phyloP scores from a whole-genome alignment of 225 moss, liverwort and hornwort genomes.

The Sphagnum tenellum region DNA sequence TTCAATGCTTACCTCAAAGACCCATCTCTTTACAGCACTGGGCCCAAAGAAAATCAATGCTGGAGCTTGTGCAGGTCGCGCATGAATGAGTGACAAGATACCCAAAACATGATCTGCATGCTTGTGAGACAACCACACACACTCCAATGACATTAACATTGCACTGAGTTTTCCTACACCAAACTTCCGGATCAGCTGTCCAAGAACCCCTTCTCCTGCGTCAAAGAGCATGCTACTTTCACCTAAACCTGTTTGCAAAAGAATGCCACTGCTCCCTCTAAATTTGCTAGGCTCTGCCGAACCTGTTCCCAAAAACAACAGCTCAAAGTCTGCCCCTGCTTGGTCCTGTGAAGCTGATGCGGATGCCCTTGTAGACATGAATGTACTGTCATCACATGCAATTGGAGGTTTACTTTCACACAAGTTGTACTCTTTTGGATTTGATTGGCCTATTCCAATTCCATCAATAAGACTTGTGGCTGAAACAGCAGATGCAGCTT shows the following conservation, averaged over 20 bases:
- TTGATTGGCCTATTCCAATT: not conserved
- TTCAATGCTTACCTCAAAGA: constrained; percentile 17
- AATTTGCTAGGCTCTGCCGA: constrained; percentile 59
- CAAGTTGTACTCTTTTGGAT: not conserved
- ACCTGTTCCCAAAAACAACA: constrained; percentile 49
- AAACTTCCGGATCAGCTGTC: constrained; percentile 41
- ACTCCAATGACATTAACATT: constrained; percentile 28
- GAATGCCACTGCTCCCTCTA: constrained; percentile 56
- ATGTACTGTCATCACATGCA: not conserved
- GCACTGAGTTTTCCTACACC: constrained; percentile 14
- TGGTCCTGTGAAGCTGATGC: not conserved
- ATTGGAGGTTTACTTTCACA: not conserved
- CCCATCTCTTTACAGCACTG: constrained; percentile 29
- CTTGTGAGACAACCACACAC: constrained; percentile 57
- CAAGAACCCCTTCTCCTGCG: constrained; percentile 45
- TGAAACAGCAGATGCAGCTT: not conserved
- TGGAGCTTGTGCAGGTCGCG: constrained; percentile 10
- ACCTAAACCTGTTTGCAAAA: constrained; percentile 30
- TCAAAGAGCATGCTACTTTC: constrained; percentile 37
- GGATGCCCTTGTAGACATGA: not conserved
- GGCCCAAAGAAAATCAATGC: constrained; percentile 34
- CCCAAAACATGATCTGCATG: constrained; percentile 56
- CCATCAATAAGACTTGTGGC: not conserved
- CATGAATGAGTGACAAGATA: constrained; percentile 30
- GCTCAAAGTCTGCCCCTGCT: constrained; percentile 29